Conservation (phyloP, 2,329 filamentous ascomycete genomes). For the Piedraia hortae region DNA sequence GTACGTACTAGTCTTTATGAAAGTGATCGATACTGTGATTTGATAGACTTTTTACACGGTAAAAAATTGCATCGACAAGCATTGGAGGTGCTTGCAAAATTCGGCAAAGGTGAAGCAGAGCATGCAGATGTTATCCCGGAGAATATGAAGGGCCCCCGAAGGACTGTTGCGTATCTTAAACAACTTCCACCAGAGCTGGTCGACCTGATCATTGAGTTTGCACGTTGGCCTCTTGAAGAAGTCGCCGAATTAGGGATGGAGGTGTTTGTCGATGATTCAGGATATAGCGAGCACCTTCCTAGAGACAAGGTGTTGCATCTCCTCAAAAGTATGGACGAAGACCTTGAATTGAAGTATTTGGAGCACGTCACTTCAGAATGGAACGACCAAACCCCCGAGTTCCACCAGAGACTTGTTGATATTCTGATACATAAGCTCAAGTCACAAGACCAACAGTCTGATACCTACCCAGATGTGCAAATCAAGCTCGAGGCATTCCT, state of each 20-base stretch:
- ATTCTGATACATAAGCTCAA: conserved; percentile 33
- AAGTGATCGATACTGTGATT: conserved; percentile 64
- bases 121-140: conserved; percentile 18
- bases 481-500: conserved; percentile 50
- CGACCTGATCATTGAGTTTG: conserved; percentile 74
- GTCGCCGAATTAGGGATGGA: conserved; percentile 64
- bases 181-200: conserved; percentile 65
- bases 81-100: conserved; percentile 52
- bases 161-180: conserved; percentile 76
- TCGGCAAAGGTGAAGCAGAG: conserved; percentile 32
- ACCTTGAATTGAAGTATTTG: conserved; percentile 54
- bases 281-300: conserved; percentile 77
- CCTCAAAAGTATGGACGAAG: conserved; percentile 37
- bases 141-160: conserved; percentile 47
- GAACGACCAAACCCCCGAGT: conserved; percentile 56
- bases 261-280: conserved; percentile 73
- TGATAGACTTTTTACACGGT: conserved; percentile 93
- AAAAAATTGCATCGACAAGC: conserved; percentile 81
- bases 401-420: conserved; percentile 62
- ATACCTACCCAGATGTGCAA: conserved; percentile 6
- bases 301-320: conserved; percentile 50
- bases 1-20: conserved; percentile 83
- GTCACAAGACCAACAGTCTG: conserved; percentile 11
- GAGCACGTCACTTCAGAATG: conserved; percentile 79
- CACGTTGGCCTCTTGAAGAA: conserved; percentile 55